These are phyloP conservation scores for Suhomyces wounanorum DNA, from an alignment of 1,139 yeast species.

Conservation along the genomic window DNA sequence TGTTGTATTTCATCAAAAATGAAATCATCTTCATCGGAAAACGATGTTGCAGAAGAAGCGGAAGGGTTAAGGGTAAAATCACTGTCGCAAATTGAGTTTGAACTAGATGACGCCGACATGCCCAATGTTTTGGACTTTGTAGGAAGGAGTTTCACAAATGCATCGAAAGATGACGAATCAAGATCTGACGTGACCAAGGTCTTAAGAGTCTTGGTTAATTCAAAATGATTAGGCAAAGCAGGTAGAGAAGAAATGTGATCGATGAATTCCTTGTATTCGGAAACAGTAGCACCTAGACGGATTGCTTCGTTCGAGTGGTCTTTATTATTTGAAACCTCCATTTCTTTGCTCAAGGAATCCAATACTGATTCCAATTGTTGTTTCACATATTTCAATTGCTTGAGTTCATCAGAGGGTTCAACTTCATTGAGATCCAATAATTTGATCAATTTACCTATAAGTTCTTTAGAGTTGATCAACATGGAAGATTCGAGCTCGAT, in stretches of 20 bases:
- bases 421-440: not conserved
- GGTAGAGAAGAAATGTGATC: slow-evolving; percentile 4
- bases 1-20: slow-evolving; percentile 30
- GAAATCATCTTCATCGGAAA: slow-evolving; percentile 18
- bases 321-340: not conserved
- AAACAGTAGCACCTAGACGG: not conserved
- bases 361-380: not conserved
- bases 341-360: slow-evolving; percentile 1
- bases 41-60: slow-evolving; percentile 10
- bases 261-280: slow-evolving; percentile 5
- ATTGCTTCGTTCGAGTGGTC: not conserved
- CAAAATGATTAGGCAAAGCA: slow-evolving; percentile 12
- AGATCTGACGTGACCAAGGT: slow-evolving; percentile 13
- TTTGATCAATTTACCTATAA: not conserved
- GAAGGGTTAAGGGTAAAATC: slow-evolving; percentile 14
- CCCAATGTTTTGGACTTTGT: slow-evolving; percentile 10
- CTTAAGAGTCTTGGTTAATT: slow-evolving; percentile 15
- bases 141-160: slow-evolving; percentile 18
- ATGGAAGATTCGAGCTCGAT: slow-evolving; percentile 13
- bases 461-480: slow-evolving; percentile 1
- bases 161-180: slow-evolving; percentile 13
- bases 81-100: slow-evolving; percentile 13
- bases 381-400: slow-evolving; percentile 7
- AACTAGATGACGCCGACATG: slow-evolving; percentile 9
- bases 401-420: slow-evolving; percentile 5